A percentile compares a stretch with the other conserved stretches of the same genome.
Conservation (phyloP, 768 basidiomycete species). For the Hemileccinum rubropunctum region DNA sequence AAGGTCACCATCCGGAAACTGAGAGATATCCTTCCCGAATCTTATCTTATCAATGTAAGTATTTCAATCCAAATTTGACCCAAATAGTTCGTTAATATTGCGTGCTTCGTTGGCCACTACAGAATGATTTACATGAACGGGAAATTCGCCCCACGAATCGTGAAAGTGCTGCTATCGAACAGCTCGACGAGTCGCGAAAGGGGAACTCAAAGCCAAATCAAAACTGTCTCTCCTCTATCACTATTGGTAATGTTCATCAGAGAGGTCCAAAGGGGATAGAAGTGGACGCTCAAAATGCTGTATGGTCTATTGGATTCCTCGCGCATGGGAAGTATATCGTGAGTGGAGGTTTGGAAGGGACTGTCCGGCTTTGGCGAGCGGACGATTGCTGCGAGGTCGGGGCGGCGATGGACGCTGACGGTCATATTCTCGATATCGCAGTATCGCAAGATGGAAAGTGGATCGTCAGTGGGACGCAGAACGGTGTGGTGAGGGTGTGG, state of each 20-base stretch:
- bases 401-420: neutral
- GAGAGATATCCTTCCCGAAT: neutral
- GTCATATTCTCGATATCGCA: neutral
- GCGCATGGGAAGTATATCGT: constrained; percentile 5
- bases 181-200: too few relatives aligned
- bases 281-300: neutral
- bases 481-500: constrained; percentile 4
- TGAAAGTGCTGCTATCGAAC: too few relatives aligned
- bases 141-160: too few relatives aligned
- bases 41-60: neutral
- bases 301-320: constrained; percentile 1
- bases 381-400: neutral
- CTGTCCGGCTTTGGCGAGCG: constrained; percentile 1
- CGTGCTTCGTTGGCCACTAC: too few relatives aligned
- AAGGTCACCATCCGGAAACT: neutral
- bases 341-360: constrained; percentile 1
- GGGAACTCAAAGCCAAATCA: too few relatives aligned
- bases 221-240: too few relatives aligned
- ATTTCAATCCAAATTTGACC: too few relatives aligned
- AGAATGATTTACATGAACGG: too few relatives aligned
- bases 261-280: neutral
- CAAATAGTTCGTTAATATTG: too few relatives aligned
- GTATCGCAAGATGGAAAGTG: constrained; percentile 7
- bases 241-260: neutral
- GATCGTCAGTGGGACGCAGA: constrained; percentile 2